These are phyloP conservation scores for Fusarium sp. DNA, from an alignment of 2,329 filamentous ascomycete species.

Conservation along the genomic window DNA sequence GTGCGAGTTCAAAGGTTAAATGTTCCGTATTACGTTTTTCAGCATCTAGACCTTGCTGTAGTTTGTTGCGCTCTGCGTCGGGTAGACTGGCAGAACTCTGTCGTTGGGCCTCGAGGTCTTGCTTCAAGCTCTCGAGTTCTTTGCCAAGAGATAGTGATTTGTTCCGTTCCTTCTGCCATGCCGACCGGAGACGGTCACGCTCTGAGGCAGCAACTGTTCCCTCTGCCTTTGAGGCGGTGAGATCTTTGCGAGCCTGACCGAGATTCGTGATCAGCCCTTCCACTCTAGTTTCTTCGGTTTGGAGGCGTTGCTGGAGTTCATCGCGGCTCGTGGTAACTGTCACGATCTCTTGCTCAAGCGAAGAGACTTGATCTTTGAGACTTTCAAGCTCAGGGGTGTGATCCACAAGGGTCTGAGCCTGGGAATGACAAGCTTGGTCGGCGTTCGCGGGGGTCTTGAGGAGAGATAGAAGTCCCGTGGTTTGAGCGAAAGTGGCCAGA, in stretches of 20 bases:
- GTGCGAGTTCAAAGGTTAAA: too few species aligned
- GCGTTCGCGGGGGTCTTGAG: too few species aligned
- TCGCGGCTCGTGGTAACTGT: not conserved
- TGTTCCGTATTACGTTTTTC: not conserved
- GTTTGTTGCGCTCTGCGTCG: not conserved
- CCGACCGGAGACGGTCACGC: not conserved
- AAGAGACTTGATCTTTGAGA: not conserved
- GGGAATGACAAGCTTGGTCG: too few species aligned
- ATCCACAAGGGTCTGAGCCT: too few species aligned
- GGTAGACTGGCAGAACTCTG: too few species aligned
- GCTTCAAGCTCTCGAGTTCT: not conserved
- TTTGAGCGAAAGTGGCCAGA: not conserved
- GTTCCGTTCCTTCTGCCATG: too few species aligned
- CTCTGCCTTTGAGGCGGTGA: not conserved
- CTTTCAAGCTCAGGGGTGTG: not conserved
- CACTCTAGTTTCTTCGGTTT: not conserved
- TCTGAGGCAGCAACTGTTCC: not conserved
- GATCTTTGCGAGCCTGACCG: not conserved
- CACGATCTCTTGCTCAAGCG: not conserved
- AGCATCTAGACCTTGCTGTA: not conserved
- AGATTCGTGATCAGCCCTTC: not conserved
- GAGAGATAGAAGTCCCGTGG: not conserved
- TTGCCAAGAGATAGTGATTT: too few species aligned
- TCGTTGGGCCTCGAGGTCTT: not conserved
- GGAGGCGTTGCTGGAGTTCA: not conserved